Evolutionary conservation across 768 basidiomycete genomes (phyloP).

Genomic region (Leccinum obscurum): DNA sequence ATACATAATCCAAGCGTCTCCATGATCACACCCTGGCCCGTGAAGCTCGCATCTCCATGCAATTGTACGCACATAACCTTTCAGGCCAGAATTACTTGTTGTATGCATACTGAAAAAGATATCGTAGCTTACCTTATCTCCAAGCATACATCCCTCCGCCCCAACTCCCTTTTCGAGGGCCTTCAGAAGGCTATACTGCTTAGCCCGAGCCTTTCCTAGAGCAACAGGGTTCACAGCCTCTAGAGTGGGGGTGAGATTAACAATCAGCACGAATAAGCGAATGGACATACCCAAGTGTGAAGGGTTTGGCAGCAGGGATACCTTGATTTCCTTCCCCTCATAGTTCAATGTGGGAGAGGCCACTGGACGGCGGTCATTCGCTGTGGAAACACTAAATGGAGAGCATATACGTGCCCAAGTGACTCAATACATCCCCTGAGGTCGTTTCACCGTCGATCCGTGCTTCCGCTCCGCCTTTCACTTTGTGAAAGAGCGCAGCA

Average conservation of each 20-base stretch:
- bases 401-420: constrained; percentile 53
- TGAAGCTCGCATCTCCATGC: constrained; percentile 91
- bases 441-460: constrained; percentile 56
- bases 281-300: constrained; percentile 61
- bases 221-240: constrained; percentile 90
- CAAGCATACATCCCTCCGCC: constrained; percentile 30
- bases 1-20: constrained; percentile 69
- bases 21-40: constrained; percentile 90
- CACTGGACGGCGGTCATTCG: constrained; percentile 36
- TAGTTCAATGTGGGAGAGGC: constrained; percentile 67
- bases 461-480: constrained; percentile 74
- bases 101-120: background rate
- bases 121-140: constrained; percentile 29
- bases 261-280: background rate
- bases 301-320: constrained; percentile 79
- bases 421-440: constrained; percentile 86
- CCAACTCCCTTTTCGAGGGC: constrained; percentile 44
- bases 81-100: constrained; percentile 28
- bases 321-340: constrained; percentile 50
- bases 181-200: constrained; percentile 81
- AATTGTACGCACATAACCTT: constrained; percentile 86
- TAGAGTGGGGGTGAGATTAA: constrained; percentile 22
- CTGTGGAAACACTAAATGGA: background rate
- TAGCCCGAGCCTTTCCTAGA: constrained; percentile 86
- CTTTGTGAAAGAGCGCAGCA: constrained; percentile 79